phyloP scores from a whole-genome alignment of 768 basidiomycete genomes.

The Podaxis sp. region DNA sequence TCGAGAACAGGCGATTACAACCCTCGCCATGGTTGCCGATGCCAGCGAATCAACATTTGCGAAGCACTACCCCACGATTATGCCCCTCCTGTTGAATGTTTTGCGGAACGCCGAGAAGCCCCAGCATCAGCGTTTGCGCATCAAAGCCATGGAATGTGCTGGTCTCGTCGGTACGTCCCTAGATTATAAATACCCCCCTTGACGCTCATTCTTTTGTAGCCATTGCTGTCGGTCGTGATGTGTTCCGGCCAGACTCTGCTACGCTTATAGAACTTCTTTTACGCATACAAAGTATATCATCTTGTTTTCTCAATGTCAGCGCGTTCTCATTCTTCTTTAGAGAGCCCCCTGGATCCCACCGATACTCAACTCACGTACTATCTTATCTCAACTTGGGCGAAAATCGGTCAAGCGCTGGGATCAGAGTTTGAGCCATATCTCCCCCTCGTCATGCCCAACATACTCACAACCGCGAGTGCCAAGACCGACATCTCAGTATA shows the following conservation, averaged over 20 bases:
- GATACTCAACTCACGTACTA: constrained; percentile 76
- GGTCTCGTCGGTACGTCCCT: constrained; percentile 71
- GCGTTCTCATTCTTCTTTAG: constrained; percentile 28
- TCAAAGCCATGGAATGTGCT: constrained; percentile 91
- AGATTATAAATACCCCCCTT: not conserved
- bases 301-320: not conserved
- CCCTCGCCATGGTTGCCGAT: constrained; percentile 87
- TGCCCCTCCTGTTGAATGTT: constrained; percentile 79
- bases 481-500: constrained; percentile 79
- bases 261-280: constrained; percentile 73
- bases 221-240: constrained; percentile 81
- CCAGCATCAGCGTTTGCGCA: constrained; percentile 66
- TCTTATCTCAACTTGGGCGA: constrained; percentile 86
- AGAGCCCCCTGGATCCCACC: constrained; percentile 64
- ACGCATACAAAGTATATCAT: constrained; percentile 67
- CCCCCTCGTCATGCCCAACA: constrained; percentile 77
- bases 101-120: constrained; percentile 68
- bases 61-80: constrained; percentile 77
- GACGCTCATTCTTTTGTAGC: constrained; percentile 39
- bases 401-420: constrained; percentile 83
- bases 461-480: constrained; percentile 73
- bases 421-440: constrained; percentile 86
- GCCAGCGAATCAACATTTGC: constrained; percentile 78
- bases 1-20: constrained; percentile 87
- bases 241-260: constrained; percentile 74